phyloP scores from a whole-genome alignment of 257 asterid species.

The Solanum verrucosum region DNA sequence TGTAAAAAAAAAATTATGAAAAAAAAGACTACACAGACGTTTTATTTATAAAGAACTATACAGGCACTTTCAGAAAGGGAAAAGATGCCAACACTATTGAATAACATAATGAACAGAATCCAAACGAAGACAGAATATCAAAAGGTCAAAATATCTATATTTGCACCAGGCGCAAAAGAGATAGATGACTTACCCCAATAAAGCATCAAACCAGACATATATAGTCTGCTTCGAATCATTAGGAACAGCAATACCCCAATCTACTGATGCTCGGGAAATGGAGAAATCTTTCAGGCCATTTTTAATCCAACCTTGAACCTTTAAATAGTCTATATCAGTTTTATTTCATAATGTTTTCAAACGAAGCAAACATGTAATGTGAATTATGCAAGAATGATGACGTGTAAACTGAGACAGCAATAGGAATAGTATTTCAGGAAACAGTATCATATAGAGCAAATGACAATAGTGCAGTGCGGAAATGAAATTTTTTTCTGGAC shows the following conservation, averaged over 20 bases:
- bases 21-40: not conserved
- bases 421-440: not conserved
- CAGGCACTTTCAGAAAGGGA: not conserved
- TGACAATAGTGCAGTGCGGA: not conserved
- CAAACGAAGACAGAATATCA: not conserved
- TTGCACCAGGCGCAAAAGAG: constrained; percentile 2
- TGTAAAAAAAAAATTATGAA: not conserved
- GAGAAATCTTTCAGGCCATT: constrained; percentile 91
- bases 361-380: not conserved
- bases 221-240: constrained; percentile 77
- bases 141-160: not conserved
- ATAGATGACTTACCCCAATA: constrained; percentile 67
- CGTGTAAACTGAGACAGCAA: not conserved
- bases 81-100: not conserved
- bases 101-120: not conserved
- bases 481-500: not conserved
- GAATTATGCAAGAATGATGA: not conserved
- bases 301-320: constrained; percentile 98
- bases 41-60: not conserved
- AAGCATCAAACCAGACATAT: constrained; percentile 99
- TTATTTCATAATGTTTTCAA: not conserved
- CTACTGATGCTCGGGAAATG: constrained; percentile 80
- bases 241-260: constrained; percentile 92
- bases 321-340: constrained; percentile 11
- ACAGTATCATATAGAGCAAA: not conserved